phyloP scores from a whole-genome alignment of 768 basidiomycete species.

The Exsudoporus frostii region DNA sequence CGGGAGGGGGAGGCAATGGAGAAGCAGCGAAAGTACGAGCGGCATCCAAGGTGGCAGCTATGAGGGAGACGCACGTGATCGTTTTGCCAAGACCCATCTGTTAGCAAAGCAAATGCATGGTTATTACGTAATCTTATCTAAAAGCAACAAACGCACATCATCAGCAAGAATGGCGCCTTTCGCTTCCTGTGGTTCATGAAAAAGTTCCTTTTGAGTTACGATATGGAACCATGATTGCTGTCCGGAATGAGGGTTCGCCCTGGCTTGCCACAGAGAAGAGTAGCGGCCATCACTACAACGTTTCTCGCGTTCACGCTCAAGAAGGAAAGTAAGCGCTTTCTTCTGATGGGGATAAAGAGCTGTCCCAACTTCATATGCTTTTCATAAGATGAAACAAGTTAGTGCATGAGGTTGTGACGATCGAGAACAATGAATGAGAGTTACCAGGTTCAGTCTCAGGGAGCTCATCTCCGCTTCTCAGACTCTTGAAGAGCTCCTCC shows the following conservation, averaged over 20 bases:
- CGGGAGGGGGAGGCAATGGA: conserved; percentile 46
- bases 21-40: conserved; percentile 63
- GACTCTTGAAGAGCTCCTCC: conserved; percentile 87
- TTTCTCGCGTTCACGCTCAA: conserved; percentile 80
- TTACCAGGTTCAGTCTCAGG: conserved; percentile 81
- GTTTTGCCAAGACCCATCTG: conserved; percentile 99
- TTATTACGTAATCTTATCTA: conserved; percentile 11
- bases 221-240: conserved; percentile 71
- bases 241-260: conserved; percentile 46
- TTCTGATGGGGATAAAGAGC: conserved; percentile 95
- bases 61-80: conserved; percentile 90
- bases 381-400: conserved; percentile 18
- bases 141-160: conserved; percentile 63
- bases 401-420: conserved; percentile 8
- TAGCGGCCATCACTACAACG: conserved; percentile 53
- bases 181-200: conserved; percentile 62
- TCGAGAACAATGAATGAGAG: conserved; percentile 30
- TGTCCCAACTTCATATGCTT: conserved; percentile 75
- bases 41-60: conserved; percentile 77
- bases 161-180: conserved; percentile 94
- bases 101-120: conserved; percentile 1
- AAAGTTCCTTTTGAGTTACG: conserved; percentile 78
- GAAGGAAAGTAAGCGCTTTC: conserved; percentile 92
- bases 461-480: conserved; percentile 86
- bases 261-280: conserved; percentile 70